Percentiles rank a stretch among this genome's conserved stretches.
Evolutionary conservation across 176 grass and related monocot species (phyloP).

Genomic region (Echinochloa phyllopogon): DNA sequence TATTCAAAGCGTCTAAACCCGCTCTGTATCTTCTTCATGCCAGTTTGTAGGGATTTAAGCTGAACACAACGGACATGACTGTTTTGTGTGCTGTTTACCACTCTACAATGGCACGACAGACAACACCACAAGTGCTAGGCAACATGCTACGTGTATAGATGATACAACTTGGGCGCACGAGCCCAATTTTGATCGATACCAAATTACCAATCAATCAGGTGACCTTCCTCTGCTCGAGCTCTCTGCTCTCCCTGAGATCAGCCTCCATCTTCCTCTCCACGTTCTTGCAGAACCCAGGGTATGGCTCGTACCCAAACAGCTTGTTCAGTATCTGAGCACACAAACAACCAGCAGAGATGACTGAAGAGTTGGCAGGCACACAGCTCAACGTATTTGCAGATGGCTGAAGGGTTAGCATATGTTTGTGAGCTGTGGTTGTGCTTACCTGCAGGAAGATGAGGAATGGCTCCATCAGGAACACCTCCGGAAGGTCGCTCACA

Average conservation of each 20-base stretch:
- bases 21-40: background rate
- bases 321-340: constrained; percentile 69
- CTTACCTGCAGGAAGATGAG: constrained; percentile 87
- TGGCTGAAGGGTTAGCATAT: background rate
- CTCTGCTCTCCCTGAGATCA: constrained; percentile 53
- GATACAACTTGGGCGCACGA: background rate
- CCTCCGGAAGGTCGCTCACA: constrained; percentile 62
- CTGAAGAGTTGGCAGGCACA: background rate
- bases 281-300: constrained; percentile 83
- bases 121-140: constrained; percentile 16
- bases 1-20: background rate
- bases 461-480: constrained; percentile 94
- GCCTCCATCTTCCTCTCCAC: constrained; percentile 72
- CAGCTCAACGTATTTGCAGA: background rate
- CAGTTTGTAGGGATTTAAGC: background rate
- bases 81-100: background rate
- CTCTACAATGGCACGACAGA: background rate
- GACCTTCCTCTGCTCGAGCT: constrained; percentile 57
- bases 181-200: background rate
- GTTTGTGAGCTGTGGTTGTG: background rate
- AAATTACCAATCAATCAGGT: constrained; percentile 20
- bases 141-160: constrained; percentile 19
- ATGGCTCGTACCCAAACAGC: constrained; percentile 79
- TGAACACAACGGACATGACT: background rate
- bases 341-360: background rate